phyloP scores from a whole-genome alignment of 1,139 yeast species.

The Blastobotrys petasosporus region DNA sequence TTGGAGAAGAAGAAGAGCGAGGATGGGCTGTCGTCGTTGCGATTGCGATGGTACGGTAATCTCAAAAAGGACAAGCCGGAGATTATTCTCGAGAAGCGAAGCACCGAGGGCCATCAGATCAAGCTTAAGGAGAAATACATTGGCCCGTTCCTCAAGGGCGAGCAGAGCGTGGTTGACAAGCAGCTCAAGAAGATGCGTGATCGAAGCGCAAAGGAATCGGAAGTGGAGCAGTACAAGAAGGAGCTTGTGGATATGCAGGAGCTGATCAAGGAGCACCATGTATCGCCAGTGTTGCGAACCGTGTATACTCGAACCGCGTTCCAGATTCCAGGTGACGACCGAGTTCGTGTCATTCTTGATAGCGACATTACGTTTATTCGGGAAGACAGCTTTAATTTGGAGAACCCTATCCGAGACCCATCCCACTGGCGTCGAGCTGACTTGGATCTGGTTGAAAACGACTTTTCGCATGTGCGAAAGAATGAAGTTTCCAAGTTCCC shows the following conservation, averaged over 20 bases:
- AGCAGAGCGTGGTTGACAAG: slow-evolving; percentile 41
- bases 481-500: slow-evolving; percentile 88
- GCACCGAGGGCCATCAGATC: slow-evolving; percentile 50
- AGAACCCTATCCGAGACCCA: slow-evolving; percentile 87
- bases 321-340: slow-evolving; percentile 96
- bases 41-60: slow-evolving; percentile 89
- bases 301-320: slow-evolving; percentile 90
- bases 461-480: slow-evolving; percentile 67
- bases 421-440: slow-evolving; percentile 87
- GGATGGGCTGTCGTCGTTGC: slow-evolving; percentile 67
- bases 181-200: slow-evolving; percentile 49
- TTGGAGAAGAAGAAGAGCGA: slow-evolving; percentile 48
- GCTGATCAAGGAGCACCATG: slow-evolving; percentile 57
- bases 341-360: slow-evolving; percentile 83
- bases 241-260: slow-evolving; percentile 55
- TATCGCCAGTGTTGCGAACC: slow-evolving; percentile 84
- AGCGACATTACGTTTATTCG: slow-evolving; percentile 81
- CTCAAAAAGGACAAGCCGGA: slow-evolving; percentile 68
- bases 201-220: slow-evolving; percentile 38
- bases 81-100: slow-evolving; percentile 67
- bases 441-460: slow-evolving; percentile 70
- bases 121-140: slow-evolving; percentile 74
- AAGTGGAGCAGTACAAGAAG: slow-evolving; percentile 47
- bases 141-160: slow-evolving; percentile 50
- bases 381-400: slow-evolving; percentile 81